Evolutionary conservation across 2,329 filamentous ascomycete species (phyloP).

Genomic region (Venturia aucupariae): DNA sequence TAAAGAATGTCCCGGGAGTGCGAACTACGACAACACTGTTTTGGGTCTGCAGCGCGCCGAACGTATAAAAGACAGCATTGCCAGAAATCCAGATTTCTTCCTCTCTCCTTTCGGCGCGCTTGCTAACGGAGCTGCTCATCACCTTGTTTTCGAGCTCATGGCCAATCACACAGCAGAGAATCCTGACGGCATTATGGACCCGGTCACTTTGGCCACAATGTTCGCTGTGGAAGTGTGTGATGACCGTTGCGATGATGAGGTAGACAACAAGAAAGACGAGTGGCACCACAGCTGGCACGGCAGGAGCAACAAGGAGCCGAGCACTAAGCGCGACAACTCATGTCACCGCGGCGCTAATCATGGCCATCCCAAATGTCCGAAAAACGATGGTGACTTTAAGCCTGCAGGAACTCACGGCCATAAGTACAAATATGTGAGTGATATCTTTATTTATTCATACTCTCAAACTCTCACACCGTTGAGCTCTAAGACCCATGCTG

Average conservation of each 20-base stretch:
- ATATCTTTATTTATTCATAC: too few relatives aligned
- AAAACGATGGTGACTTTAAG: background rate
- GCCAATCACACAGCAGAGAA: constrained; percentile 30
- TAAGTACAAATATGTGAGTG: constrained; percentile 10
- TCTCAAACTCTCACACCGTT: background rate
- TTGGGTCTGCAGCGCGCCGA: constrained; percentile 21
- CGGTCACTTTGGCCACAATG: constrained; percentile 32
- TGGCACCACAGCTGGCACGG: constrained; percentile 1
- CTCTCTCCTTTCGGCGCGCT: constrained; percentile 15
- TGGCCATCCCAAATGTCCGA: background rate
- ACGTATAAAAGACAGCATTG: constrained; percentile 24
- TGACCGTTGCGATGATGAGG: constrained; percentile 20
- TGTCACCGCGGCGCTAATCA: background rate
- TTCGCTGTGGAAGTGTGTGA: constrained; percentile 28
- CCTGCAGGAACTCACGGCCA: background rate
- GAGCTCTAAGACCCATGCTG: background rate
- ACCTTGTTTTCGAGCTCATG: constrained; percentile 24
- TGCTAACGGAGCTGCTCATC: constrained; percentile 18
- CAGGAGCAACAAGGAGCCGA: background rate
- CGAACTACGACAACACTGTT: constrained; percentile 26
- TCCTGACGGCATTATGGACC: constrained; percentile 29
- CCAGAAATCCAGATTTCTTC: constrained; percentile 26
- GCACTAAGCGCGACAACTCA: background rate
- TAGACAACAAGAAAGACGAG: background rate
- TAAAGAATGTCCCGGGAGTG: constrained; percentile 16